Evolutionary conservation across 202 grass and related monocot genomes (phyloP).

Genomic region (Setaria viridis): DNA sequence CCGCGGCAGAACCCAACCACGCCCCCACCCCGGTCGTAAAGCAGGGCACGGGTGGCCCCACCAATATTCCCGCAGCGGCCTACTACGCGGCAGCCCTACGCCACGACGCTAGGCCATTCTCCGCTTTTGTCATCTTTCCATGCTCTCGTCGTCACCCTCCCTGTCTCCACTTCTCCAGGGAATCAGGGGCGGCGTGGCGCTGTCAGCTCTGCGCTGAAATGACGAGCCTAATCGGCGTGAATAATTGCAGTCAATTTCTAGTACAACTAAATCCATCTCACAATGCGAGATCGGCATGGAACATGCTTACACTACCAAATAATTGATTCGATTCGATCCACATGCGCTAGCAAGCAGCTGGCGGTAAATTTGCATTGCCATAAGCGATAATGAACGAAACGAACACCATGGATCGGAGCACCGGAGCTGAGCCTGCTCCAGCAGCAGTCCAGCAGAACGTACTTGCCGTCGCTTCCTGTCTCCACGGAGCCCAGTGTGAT

Average conservation of each 20-base stretch:
- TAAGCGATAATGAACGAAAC: neutral
- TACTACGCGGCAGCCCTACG: slow-evolving; percentile 19
- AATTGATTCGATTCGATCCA: no score
- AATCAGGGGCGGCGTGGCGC: slow-evolving; percentile 12
- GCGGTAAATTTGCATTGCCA: neutral
- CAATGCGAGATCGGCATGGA: neutral
- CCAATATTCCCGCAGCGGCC: slow-evolving; percentile 36
- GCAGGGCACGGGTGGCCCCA: slow-evolving; percentile 4
- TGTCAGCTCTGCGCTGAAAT: neutral
- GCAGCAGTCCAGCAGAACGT: neutral
- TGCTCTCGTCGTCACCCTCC: slow-evolving; percentile 27
- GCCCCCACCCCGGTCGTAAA: slow-evolving; percentile 35
- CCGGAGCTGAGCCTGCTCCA: slow-evolving; percentile 33
- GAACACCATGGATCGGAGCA: neutral
- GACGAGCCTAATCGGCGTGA: slow-evolving; percentile 5
- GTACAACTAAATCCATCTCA: neutral
- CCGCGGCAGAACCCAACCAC: slow-evolving; percentile 39
- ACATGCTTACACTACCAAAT: no score
- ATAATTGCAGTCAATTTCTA: neutral
- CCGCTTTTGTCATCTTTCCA: slow-evolving; percentile 31
- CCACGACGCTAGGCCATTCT: neutral
- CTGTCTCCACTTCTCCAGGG: slow-evolving; percentile 26
- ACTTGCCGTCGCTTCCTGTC: slow-evolving; percentile 12
- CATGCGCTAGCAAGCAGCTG: neutral
- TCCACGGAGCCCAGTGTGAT: neutral